Evolutionary conservation across 306 rosid species (phyloP).

Genomic region (Cucurbita moschata): DNA sequence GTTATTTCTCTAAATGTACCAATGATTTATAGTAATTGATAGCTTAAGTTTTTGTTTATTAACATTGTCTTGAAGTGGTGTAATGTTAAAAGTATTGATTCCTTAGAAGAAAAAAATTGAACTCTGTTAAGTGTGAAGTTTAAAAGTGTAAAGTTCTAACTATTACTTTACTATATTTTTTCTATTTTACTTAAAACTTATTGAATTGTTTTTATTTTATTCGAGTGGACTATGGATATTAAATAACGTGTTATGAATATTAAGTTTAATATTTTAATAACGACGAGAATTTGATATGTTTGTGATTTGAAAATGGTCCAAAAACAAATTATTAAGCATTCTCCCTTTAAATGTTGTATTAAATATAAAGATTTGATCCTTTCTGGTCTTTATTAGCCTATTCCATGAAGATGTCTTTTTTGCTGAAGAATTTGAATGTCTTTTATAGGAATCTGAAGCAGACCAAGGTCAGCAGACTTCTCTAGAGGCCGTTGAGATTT

Average conservation of each 20-base stretch:
- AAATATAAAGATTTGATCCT: not conserved
- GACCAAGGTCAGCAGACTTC: slow-evolving; percentile 48
- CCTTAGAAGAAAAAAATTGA: not conserved
- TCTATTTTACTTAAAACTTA: not conserved
- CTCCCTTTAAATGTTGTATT: not conserved
- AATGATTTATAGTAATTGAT: not conserved
- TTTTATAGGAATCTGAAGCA: slow-evolving; percentile 50
- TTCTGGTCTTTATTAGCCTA: not conserved
- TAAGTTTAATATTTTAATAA: not conserved
- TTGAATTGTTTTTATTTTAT: not conserved
- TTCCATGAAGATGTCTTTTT: slow-evolving; percentile 1
- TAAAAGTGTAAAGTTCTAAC: not conserved
- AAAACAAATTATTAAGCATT: not conserved
- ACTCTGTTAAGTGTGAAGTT: not conserved
- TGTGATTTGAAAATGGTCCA: not conserved
- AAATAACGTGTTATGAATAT: not conserved
- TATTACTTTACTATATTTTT: not conserved
- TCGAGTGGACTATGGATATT: not conserved
- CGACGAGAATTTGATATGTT: not conserved
- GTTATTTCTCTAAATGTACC: not conserved
- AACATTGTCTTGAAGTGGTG: not conserved
- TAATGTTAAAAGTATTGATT: not conserved
- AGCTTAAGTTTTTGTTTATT: not conserved
- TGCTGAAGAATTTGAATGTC: not conserved
- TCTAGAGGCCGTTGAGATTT: slow-evolving; percentile 40